Evolutionary conservation across 1,284 basidiomycete genomes (phyloP).

Genomic region (Boletus semigastroideus): DNA sequence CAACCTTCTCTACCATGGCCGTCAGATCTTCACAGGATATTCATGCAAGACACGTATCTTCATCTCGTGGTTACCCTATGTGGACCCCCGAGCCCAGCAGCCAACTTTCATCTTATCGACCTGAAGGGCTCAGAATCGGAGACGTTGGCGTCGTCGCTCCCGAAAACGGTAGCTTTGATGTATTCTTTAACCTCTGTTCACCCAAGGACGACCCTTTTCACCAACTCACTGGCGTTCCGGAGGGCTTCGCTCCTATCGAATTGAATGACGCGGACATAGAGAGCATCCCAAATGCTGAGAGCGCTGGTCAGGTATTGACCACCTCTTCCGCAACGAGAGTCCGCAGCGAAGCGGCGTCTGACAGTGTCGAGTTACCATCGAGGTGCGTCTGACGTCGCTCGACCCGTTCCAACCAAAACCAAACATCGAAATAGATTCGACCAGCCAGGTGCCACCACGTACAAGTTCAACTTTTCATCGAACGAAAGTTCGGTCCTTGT

Average conservation of each 20-base stretch:
- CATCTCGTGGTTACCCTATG: conserved; percentile 34
- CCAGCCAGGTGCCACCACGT: neutral
- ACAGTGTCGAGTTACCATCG: neutral
- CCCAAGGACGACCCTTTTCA: conserved; percentile 19
- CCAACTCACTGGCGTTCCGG: conserved; percentile 18
- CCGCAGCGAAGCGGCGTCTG: neutral
- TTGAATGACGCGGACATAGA: conserved; percentile 18
- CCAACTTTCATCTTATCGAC: conserved; percentile 22
- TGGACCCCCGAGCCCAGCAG: conserved; percentile 31
- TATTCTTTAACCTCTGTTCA: conserved; percentile 35
- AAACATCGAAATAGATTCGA: conserved; percentile 4
- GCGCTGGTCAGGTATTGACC: conserved; percentile 12
- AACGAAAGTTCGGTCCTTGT: conserved; percentile 27
- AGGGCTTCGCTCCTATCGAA: conserved; percentile 17
- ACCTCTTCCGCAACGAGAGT: conserved; percentile 16
- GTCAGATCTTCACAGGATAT: conserved; percentile 25
- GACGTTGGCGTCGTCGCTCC: conserved; percentile 29
- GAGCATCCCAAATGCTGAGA: conserved; percentile 9
- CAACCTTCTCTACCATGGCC: conserved; percentile 11
- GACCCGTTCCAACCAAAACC: neutral
- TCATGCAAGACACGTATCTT: conserved; percentile 28
- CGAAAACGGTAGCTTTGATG: conserved; percentile 30
- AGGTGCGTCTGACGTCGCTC: conserved; percentile 7
- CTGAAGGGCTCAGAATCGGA: conserved; percentile 23
- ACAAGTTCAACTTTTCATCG: conserved; percentile 20